Percentiles rank a stretch among this genome's conserved stretches.
These are phyloP conservation scores for Tephrocybe sp. DNA, from an alignment of 768 basidiomycete species.

Conservation along the genomic window DNA sequence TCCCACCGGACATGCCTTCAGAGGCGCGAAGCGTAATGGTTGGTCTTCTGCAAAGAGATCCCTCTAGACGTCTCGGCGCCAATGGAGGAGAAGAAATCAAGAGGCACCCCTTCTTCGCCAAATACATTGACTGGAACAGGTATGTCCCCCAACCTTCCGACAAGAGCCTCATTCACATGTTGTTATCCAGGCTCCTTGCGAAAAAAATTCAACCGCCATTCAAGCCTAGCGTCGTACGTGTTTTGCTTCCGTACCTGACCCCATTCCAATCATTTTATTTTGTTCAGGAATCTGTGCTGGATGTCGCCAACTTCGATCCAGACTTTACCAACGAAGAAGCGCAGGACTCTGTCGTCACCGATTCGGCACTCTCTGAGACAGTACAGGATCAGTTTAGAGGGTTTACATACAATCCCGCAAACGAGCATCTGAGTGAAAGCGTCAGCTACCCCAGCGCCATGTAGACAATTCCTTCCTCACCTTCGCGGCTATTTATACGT, in stretches of 20 bases:
- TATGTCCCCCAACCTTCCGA: conserved; percentile 27
- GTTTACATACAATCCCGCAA: conserved; percentile 86
- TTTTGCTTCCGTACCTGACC: not conserved
- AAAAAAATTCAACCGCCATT: conserved; percentile 98
- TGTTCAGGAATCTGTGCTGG: conserved; percentile 81
- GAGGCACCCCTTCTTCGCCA: conserved; percentile 91
- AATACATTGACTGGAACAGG: conserved; percentile 91
- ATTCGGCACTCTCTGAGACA: conserved; percentile 89
- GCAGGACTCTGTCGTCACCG: conserved; percentile 94
- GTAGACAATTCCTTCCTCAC: not conserved
- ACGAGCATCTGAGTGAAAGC: conserved; percentile 84
- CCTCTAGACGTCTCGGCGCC: conserved; percentile 81
- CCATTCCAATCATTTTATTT: conserved; percentile 2
- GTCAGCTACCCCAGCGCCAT: conserved; percentile 62
- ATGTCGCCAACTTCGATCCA: conserved; percentile 95
- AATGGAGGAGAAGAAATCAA: conserved; percentile 97
- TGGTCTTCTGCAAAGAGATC: conserved; percentile 87
- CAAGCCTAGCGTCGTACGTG: conserved; percentile 91
- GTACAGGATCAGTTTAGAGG: conserved; percentile 96
- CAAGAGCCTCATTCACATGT: not conserved
- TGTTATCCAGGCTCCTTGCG: conserved; percentile 66
- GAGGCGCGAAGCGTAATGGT: conserved; percentile 91
- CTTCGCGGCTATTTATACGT: conserved; percentile 3
- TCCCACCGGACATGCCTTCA: conserved; percentile 83
- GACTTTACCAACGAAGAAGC: conserved; percentile 97